phyloP scores from a whole-genome alignment of 176 grass and related monocot species.

The Tillandsia fasciculata region DNA sequence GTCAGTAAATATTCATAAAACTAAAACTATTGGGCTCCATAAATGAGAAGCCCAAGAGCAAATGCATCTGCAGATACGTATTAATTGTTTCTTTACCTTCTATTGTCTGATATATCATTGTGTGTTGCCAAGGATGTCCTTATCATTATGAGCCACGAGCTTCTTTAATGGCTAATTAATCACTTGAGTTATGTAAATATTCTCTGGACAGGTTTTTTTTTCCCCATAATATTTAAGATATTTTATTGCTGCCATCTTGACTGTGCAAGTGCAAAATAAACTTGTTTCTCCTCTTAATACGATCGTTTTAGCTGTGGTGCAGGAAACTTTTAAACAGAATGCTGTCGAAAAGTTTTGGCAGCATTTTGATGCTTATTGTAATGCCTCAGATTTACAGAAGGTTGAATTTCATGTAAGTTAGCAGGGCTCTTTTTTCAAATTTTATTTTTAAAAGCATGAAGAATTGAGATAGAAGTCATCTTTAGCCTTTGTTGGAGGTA shows the following conservation, averaged over 20 bases:
- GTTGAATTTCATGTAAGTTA: conserved; percentile 59
- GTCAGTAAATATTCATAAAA: no score
- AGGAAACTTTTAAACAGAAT: conserved; percentile 72
- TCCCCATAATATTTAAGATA: neutral
- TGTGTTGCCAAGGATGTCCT: neutral
- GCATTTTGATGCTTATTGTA: conserved; percentile 65
- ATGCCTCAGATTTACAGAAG: conserved; percentile 31
- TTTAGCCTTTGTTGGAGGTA: neutral
- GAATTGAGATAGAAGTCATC: neutral
- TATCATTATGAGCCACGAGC: neutral
- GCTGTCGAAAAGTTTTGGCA: conserved; percentile 77
- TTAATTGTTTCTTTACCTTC: neutral
- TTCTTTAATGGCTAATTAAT: neutral
- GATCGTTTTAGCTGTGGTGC: conserved; percentile 18
- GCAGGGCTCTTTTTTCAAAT: conserved; percentile 4
- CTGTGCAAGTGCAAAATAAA: neutral
- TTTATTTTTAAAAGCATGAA: conserved; percentile 5
- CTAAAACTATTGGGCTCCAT: no score
- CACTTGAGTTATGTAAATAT: neutral
- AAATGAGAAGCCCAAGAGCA: no score
- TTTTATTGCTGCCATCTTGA: neutral
- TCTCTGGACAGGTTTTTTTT: neutral
- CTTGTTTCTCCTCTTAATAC: neutral
- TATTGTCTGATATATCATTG: neutral
- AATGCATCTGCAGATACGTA: no score